Percentiles rank a stretch among this genome's conserved stretches.
Evolutionary conservation across 2,329 filamentous ascomycete genomes (phyloP).

Genomic region (Plectosphaerella plurivora): DNA sequence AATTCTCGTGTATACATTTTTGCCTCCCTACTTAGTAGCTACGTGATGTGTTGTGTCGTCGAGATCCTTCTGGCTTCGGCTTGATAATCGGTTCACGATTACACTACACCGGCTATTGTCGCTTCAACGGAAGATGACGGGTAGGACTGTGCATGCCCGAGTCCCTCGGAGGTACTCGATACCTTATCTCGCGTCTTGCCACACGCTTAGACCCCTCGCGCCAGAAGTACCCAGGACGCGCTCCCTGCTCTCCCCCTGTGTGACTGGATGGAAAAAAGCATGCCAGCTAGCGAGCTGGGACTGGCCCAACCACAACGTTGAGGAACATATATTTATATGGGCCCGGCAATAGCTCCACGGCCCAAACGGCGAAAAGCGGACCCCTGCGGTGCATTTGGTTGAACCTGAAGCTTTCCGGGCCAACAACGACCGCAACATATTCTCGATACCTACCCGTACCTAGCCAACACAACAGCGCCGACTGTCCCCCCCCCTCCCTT

Average conservation of each 20-base stretch:
- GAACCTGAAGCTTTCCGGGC: background rate
- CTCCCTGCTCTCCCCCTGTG: background rate
- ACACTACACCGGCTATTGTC: conserved; percentile 8
- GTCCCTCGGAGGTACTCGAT: no score
- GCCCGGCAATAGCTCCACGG: background rate
- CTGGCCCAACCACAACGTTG: background rate
- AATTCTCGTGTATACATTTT: no score
- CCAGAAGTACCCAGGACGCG: no score
- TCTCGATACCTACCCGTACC: background rate
- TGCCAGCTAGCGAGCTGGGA: background rate
- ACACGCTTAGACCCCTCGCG: no score
- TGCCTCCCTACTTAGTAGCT: no score
- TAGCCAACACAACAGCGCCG: background rate
- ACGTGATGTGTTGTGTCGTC: no score
- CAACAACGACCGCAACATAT: background rate
- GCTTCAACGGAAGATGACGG: conserved; percentile 14
- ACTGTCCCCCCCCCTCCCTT: background rate
- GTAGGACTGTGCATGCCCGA: no score
- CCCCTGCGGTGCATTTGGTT: background rate
- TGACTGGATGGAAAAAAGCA: background rate
- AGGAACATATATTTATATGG: background rate
- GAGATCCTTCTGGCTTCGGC: no score
- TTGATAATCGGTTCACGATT: background rate
- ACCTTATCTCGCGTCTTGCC: no score
- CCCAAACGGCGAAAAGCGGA: background rate